These are phyloP conservation scores for Botrytis paeoniae DNA, from an alignment of 2,329 filamentous ascomycete species.

Conservation along the genomic window DNA sequence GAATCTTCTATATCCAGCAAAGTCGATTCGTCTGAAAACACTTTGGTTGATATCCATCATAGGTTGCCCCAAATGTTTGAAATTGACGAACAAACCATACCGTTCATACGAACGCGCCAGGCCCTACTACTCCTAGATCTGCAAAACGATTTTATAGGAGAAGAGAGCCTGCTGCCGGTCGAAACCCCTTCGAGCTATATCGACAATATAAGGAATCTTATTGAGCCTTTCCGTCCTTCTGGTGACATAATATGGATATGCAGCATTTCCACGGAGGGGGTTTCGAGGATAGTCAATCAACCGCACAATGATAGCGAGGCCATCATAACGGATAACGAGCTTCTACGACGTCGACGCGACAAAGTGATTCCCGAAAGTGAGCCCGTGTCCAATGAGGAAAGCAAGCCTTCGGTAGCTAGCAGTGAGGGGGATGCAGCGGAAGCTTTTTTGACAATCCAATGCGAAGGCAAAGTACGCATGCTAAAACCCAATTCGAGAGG, in stretches of 20 bases:
- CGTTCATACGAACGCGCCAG: slow-evolving; percentile 56
- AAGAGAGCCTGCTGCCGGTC: slow-evolving; percentile 65
- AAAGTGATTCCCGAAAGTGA: slow-evolving; percentile 19
- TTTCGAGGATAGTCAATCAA: slow-evolving; percentile 56
- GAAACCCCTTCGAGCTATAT: slow-evolving; percentile 63
- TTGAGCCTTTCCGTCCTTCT: slow-evolving; percentile 67
- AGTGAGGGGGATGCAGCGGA: slow-evolving; percentile 24
- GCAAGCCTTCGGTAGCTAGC: slow-evolving; percentile 18
- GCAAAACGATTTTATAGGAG: slow-evolving; percentile 82
- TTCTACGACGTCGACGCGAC: slow-evolving; percentile 16
- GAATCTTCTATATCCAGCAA: neutral
- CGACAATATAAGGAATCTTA: slow-evolving; percentile 62
- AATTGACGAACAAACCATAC: slow-evolving; percentile 55
- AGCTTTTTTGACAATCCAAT: slow-evolving; percentile 33
- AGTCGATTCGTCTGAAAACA: neutral
- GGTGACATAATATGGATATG: slow-evolving; percentile 83
- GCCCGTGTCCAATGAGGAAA: slow-evolving; percentile 15
- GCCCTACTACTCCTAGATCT: slow-evolving; percentile 82
- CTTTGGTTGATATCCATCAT: slow-evolving; percentile 2
- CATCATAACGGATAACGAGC: slow-evolving; percentile 36
- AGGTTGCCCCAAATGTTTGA: slow-evolving; percentile 47
- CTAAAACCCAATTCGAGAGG: slow-evolving; percentile 38
- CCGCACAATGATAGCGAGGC: slow-evolving; percentile 34
- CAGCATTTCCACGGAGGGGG: slow-evolving; percentile 62
- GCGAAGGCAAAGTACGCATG: slow-evolving; percentile 39